Evolutionary conservation across 192 early-diverging fungal species (phyloP).

Genomic region (Backusella psychrophila): DNA sequence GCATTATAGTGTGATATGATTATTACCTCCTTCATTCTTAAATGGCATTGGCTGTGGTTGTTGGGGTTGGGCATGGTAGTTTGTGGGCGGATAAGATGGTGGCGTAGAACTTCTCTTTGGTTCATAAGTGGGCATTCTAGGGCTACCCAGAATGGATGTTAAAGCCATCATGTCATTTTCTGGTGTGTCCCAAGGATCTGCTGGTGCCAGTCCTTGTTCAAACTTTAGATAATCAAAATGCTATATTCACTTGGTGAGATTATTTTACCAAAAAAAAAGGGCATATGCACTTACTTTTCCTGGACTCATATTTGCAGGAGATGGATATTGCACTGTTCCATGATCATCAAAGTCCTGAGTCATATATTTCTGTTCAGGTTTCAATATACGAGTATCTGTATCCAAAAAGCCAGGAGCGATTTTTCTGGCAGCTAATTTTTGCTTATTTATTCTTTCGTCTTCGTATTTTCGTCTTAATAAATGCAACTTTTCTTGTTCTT

Average conservation of each 20-base stretch:
- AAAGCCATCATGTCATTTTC: slow-evolving; percentile 56
- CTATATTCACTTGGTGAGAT: neutral
- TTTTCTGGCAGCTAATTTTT: slow-evolving; percentile 53
- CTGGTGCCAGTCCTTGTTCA: slow-evolving; percentile 61
- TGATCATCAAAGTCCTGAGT: neutral
- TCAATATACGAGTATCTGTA: slow-evolving; percentile 56
- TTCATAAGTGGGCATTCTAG: neutral
- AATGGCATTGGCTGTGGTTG: slow-evolving; percentile 8
- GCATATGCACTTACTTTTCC: neutral
- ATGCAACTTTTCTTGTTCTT: slow-evolving; percentile 29
- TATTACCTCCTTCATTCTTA: slow-evolving; percentile 12
- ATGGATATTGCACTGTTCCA: neutral
- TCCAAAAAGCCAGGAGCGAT: slow-evolving; percentile 66
- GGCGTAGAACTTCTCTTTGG: neutral
- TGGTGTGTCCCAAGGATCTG: slow-evolving; percentile 61
- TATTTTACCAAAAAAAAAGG: neutral
- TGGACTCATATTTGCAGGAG: neutral
- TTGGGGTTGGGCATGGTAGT: slow-evolving; percentile 1
- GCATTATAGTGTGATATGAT: neutral
- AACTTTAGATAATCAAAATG: slow-evolving; percentile 58
- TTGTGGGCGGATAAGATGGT: neutral
- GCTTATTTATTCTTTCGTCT: slow-evolving; percentile 43
- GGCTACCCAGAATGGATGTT: slow-evolving; percentile 45
- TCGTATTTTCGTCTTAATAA: slow-evolving; percentile 35
- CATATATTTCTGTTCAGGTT: slow-evolving; percentile 21